These are phyloP conservation scores for Phymatotrichopsis omnivora DNA, from an alignment of 2,329 filamentous ascomycete species.

Conservation along the genomic window DNA sequence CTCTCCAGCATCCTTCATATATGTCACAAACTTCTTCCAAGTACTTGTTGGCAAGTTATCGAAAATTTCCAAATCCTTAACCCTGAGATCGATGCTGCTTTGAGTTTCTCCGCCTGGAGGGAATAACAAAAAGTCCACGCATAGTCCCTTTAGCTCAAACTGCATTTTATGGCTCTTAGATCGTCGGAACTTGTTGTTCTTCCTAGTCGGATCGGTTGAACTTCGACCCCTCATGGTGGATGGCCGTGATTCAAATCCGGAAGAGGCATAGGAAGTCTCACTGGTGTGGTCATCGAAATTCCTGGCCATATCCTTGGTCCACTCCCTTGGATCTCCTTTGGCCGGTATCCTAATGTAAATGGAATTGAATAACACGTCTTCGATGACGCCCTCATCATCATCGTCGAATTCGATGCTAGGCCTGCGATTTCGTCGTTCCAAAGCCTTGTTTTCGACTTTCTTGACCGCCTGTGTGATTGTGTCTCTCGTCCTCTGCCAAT, in stretches of 20 bases:
- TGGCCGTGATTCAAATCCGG: slow-evolving; percentile 49
- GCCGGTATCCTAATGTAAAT: slow-evolving; percentile 92
- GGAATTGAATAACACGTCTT: slow-evolving; percentile 95
- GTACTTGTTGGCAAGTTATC: slow-evolving; percentile 92
- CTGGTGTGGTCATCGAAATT: slow-evolving; percentile 76
- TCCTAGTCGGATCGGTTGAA: background rate
- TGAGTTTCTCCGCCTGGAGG: slow-evolving; percentile 72
- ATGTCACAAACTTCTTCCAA: slow-evolving; percentile 97
- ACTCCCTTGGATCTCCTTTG: slow-evolving; percentile 71
- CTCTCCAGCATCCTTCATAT: slow-evolving; percentile 76
- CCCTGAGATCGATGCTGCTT: slow-evolving; percentile 73
- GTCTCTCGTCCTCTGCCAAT: slow-evolving; percentile 82
- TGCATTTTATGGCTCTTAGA: slow-evolving; percentile 92
- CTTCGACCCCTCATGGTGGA: slow-evolving; percentile 20
- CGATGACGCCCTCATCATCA: slow-evolving; percentile 77
- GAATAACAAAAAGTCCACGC: slow-evolving; percentile 71
- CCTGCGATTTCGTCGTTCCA: slow-evolving; percentile 56
- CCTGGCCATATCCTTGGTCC: slow-evolving; percentile 75
- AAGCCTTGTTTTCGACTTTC: slow-evolving; percentile 71
- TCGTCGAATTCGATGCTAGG: slow-evolving; percentile 50
- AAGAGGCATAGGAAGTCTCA: slow-evolving; percentile 79
- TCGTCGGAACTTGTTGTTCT: slow-evolving; percentile 58
- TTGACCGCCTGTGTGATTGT: slow-evolving; percentile 80
- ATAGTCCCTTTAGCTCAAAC: slow-evolving; percentile 79
- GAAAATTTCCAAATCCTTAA: slow-evolving; percentile 78